Evolutionary conservation across 2,329 filamentous ascomycete species (phyloP), one percentile per base, ranked within the genome.

Genomic region (Bimuria novae-zelandiae): DNA sequence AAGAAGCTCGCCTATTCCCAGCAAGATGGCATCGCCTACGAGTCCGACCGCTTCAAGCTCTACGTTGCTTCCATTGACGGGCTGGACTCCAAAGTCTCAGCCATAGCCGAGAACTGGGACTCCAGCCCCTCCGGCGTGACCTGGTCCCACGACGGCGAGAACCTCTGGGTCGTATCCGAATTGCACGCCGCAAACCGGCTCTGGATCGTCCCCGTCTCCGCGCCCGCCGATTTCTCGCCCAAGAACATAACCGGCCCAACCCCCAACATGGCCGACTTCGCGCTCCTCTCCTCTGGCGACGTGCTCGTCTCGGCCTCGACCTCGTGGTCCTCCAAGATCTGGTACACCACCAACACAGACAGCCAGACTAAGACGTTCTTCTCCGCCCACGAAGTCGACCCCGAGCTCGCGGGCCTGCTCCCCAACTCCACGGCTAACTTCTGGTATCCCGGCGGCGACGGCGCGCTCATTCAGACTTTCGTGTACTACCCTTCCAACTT

Each of bases 1-100:
- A 84, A 79, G 40, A 83, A 83, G 53, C 76, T 94, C 22, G 90
- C 85, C 2, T 96, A 94, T 70, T 94, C 92, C 87, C 82, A 84
- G 57, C 82, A 83, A 60, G 80, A 84, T 50, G 84, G 87, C 14
- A 68, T 73, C 33, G 54, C 59, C 56, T 96, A 96, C 70, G 91
- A 96, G 72, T 85, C 88, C 14, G 91, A 96, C 75, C 87, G 87
- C 67, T 81, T 85, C 49, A 82, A 85, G 61, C 59, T 71, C 17
- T 73, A 73, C 32, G 64, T 72, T 29, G 69, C 69, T n/a, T 59
- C 64, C 10, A 63, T 73, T 19, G 59, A 72, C 23, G 68, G 67
- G 12, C 52, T 65, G 17, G 62, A 65, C 23, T 59, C 67, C 1
- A 35, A 64, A 32, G 58, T 72, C 14, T 60, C 53, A 4, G 46